Evolutionary conservation across 2,329 filamentous ascomycete genomes (phyloP).

Genomic region (Fusarium beomiforme): DNA sequence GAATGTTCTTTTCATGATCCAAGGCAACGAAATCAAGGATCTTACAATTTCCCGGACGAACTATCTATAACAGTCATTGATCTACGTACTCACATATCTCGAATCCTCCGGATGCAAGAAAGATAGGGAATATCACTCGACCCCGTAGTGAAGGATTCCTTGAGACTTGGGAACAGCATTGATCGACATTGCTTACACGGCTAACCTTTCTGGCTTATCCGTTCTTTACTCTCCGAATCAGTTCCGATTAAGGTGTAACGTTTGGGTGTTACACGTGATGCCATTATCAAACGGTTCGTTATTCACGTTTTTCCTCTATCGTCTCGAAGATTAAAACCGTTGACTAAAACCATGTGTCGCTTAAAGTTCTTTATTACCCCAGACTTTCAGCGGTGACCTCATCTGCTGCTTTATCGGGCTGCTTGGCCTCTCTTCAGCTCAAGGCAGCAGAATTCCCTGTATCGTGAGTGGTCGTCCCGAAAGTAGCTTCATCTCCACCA

Average conservation of each 20-base stretch:
- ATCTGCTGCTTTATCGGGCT: neutral
- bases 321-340: neutral
- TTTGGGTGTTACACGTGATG: neutral
- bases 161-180: neutral
- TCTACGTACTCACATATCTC: neutral
- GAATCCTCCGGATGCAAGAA: conserved; percentile 8
- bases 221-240: neutral
- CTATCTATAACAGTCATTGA: neutral
- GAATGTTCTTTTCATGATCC: neutral
- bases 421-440: conserved; percentile 18
- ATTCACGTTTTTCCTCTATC: neutral
- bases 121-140: neutral
- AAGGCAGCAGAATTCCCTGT: conserved; percentile 37
- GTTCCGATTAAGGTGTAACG: neutral
- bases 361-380: neutral
- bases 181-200: conserved; percentile 7
- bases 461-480: conserved; percentile 24
- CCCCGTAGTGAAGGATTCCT: neutral
- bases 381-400: neutral
- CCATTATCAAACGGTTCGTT: neutral
- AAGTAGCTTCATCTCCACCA: conserved; percentile 30
- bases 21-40: neutral
- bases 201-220: neutral
- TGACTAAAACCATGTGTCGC: neutral
- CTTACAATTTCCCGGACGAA: neutral